Conservation (phyloP, 1,139 yeast species). For the Pichia sp. region DNA sequence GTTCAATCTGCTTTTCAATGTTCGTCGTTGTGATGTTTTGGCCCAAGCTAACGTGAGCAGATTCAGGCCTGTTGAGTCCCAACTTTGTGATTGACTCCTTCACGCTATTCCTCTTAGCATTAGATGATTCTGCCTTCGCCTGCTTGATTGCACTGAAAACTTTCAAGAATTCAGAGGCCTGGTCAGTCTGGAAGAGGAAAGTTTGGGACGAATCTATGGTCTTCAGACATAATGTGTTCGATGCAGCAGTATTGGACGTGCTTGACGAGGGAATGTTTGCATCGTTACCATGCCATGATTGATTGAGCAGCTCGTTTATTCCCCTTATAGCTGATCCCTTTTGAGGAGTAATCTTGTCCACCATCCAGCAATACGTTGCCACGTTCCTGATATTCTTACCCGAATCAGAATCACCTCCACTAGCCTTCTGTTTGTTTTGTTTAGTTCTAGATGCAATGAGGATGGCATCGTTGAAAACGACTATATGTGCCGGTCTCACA, state of each 20-base stretch:
- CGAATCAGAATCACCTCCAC: conserved; percentile 5
- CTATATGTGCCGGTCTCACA: conserved; percentile 67
- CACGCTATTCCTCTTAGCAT: conserved; percentile 37
- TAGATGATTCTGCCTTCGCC: conserved; percentile 55
- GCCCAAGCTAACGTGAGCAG: conserved; percentile 17
- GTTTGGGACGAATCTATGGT: conserved; percentile 30
- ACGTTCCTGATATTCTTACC: conserved; percentile 31
- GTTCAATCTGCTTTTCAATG: conserved; percentile 17
- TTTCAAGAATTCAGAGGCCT: conserved; percentile 50
- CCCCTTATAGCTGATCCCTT: conserved; percentile 9
- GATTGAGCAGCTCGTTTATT: conserved; percentile 2
- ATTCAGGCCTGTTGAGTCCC: conserved; percentile 4
- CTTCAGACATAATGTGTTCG: not conserved
- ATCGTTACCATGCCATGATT: too few relatives aligned
- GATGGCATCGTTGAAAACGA: conserved; percentile 70
- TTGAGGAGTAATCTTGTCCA: conserved; percentile 8
- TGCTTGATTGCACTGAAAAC: conserved; percentile 53
- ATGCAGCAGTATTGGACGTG: not conserved
- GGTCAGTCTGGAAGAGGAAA: conserved; percentile 60
- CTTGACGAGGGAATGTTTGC: not conserved
- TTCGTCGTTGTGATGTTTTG: conserved; percentile 35
- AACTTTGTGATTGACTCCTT: conserved; percentile 39
- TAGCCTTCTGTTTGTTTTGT: not conserved
- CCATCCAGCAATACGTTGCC: conserved; percentile 68
- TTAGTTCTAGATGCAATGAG: conserved; percentile 65